Percentiles rank a stretch among this genome's conserved stretches.
These are phyloP conservation scores for Candida tunisiensis DNA, from an alignment of 1,139 yeast species.

Conservation along the genomic window DNA sequence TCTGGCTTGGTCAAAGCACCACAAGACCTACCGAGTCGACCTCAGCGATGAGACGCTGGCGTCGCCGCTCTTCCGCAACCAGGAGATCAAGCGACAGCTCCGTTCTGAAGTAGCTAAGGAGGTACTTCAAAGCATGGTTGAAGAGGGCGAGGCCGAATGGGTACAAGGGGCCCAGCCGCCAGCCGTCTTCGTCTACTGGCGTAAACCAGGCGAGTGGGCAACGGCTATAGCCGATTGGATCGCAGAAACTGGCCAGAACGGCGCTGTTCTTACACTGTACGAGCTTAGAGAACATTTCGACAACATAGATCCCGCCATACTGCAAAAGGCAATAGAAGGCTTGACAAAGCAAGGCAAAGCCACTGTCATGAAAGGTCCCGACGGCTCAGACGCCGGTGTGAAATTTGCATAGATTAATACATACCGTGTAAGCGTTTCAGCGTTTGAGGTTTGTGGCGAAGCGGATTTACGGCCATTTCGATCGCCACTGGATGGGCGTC, in stretches of 20 bases:
- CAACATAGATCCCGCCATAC: constrained; percentile 41
- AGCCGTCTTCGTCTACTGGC: constrained; percentile 44
- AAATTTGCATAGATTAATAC: no score
- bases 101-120: constrained; percentile 36
- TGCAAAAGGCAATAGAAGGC: constrained; percentile 38
- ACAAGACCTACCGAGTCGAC: constrained; percentile 34
- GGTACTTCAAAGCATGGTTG: constrained; percentile 42
- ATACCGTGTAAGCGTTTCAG: no score
- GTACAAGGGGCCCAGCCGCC: constrained; percentile 2
- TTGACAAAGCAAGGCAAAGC: constrained; percentile 43
- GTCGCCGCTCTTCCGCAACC: constrained; percentile 14
- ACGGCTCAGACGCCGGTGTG: constrained; percentile 18
- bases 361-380: constrained; percentile 15
- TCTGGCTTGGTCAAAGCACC: constrained; percentile 40
- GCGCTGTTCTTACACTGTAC: constrained; percentile 64
- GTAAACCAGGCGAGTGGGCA: constrained; percentile 64
- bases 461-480: no score
- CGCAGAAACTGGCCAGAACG: constrained; percentile 61
- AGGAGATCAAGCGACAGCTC: constrained; percentile 33
- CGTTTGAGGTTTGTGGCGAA: no score
- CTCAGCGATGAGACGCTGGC: constrained; percentile 14
- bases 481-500: no score
- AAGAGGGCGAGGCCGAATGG: constrained; percentile 37
- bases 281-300: constrained; percentile 52
- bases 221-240: constrained; percentile 41